These are phyloP conservation scores for Pseudocercospora vitis DNA, from an alignment of 2,329 filamentous ascomycete genomes.

Conservation along the genomic window DNA sequence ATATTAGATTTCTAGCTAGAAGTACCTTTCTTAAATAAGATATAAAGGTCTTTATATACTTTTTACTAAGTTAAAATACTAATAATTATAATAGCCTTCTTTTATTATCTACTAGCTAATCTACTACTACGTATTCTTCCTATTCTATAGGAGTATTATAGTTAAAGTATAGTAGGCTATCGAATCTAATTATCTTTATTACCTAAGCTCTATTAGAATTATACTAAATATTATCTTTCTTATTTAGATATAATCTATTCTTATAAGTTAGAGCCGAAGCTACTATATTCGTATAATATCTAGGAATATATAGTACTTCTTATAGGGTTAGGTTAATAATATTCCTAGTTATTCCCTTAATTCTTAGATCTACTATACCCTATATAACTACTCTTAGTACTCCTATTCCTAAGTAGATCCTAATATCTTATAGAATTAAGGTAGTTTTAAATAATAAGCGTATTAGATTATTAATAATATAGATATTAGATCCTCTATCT, in stretches of 20 bases:
- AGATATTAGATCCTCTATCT: neutral
- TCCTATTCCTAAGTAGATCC: neutral
- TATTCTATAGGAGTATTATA: neutral
- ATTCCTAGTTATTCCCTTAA: neutral
- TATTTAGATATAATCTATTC: neutral
- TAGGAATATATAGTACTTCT: neutral
- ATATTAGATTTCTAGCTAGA: too few species aligned
- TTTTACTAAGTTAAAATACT: neutral
- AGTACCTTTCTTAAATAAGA: neutral
- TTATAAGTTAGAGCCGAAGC: neutral
- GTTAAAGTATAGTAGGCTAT: neutral
- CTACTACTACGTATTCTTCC: neutral
- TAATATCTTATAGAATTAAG: neutral
- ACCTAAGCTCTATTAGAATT: neutral
- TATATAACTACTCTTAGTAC: neutral
- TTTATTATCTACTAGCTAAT: neutral
- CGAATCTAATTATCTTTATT: neutral
- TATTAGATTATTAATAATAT: neutral
- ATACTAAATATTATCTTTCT: neutral
- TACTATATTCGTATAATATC: neutral
- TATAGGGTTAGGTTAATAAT: neutral
- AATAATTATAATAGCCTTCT: neutral
- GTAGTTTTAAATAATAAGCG: neutral
- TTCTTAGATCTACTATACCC: neutral
- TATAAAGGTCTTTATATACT: neutral